These are phyloP conservation scores for Penicillium sp. DNA, from an alignment of 2,329 filamentous ascomycete genomes.

Conservation along the genomic window DNA sequence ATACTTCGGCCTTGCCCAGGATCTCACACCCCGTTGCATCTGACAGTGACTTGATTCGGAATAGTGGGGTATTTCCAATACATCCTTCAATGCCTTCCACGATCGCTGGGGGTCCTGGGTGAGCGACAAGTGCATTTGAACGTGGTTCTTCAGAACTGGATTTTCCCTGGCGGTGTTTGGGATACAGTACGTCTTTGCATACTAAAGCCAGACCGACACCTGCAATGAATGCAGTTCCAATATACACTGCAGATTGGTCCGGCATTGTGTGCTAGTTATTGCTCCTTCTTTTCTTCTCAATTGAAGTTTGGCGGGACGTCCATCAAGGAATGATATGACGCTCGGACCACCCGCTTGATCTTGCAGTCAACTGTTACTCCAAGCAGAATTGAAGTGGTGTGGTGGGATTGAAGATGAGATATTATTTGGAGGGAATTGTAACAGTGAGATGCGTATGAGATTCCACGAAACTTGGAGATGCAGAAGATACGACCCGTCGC, in stretches of 20 bases:
- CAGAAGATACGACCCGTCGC: not conserved
- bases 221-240: constrained; percentile 71
- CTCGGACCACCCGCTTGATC: constrained; percentile 35
- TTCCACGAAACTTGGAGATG: not conserved
- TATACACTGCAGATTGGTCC: constrained; percentile 49
- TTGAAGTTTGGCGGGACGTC: constrained; percentile 6
- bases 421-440: not conserved
- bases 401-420: not conserved
- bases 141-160: constrained; percentile 3
- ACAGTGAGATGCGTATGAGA: not conserved
- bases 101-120: constrained; percentile 48
- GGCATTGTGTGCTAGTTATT: constrained; percentile 27
- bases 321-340: constrained; percentile 29
- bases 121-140: constrained; percentile 21
- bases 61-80: constrained; percentile 89
- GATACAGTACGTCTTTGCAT: constrained; percentile 75
- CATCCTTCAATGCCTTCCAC: constrained; percentile 82
- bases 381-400: not conserved
- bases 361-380: not conserved
- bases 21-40: constrained; percentile 85
- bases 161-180: constrained; percentile 48
- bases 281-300: constrained; percentile 6
- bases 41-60: constrained; percentile 81
- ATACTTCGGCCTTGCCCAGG: constrained; percentile 81
- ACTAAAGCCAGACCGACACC: constrained; percentile 73